Evolutionary conservation across 2,329 filamentous ascomycete species (phyloP).

Genomic region (Stromatinia cepivora): DNA sequence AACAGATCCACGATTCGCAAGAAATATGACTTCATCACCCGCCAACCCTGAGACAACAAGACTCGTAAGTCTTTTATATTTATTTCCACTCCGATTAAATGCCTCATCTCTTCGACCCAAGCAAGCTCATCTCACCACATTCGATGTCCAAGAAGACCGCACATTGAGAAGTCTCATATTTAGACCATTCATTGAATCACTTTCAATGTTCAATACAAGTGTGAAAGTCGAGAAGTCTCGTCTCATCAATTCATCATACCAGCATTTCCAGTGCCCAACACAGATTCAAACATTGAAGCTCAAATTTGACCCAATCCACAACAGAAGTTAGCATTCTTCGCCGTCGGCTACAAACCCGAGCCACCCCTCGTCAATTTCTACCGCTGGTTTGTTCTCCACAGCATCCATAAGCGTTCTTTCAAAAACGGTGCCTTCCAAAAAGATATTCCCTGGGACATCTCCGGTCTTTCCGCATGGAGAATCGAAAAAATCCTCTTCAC

Average conservation of each 20-base stretch:
- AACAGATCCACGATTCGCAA: conserved; percentile 9
- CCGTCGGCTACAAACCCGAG: background rate
- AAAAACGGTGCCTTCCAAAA: background rate
- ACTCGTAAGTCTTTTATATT: conserved; percentile 7
- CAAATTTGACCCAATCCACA: background rate
- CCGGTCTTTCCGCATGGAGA: conserved; percentile 4
- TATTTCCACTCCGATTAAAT: background rate
- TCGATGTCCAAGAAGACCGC: background rate
- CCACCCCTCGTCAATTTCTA: conserved; percentile 3
- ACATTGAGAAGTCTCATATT: background rate
- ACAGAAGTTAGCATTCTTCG: background rate
- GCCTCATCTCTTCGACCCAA: too few species aligned
- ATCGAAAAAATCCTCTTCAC: conserved; percentile 4
- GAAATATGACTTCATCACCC: background rate
- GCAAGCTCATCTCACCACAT: background rate
- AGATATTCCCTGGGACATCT: background rate
- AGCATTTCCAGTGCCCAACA: background rate
- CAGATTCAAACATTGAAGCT: background rate
- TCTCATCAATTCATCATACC: background rate
- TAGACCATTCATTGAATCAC: too few species aligned
- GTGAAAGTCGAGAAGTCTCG: too few species aligned
- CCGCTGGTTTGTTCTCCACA: conserved; percentile 21
- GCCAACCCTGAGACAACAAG: background rate
- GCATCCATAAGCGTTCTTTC: conserved; percentile 19
- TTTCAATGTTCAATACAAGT: background rate